Base-by-base conservation (phyloP, 257 asterid genomes). In the Datura wrightii region DNA sequence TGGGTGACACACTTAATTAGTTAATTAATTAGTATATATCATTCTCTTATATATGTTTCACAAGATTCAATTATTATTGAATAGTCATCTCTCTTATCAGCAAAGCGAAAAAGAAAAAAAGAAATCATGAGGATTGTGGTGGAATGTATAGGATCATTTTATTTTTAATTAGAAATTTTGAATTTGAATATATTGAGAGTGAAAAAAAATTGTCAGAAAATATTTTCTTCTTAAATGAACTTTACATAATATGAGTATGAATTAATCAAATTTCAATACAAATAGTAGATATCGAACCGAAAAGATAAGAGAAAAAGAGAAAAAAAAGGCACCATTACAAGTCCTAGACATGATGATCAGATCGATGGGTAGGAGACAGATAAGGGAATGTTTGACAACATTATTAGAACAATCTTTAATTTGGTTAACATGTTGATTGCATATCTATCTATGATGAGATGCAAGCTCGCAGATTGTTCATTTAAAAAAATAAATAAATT, bases 281-380 rank as follows among this genome's bases (percentile, higher is more conserved):
- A 5, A 6, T 31, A 63, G 2, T 0, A 63, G 9, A 63, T 1
- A 63, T 7, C 0, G 4, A 2, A 2, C 4, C 1, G 0, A 31
- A 63, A 13, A 4, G n/a, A n/a, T n/a, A 13, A 14, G 2, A 13
- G 4, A 65, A 65, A 3, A 52, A 10, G 10, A 52, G 3, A 52
- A 6, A 0, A 16, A 72, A 0, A n/a, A 14, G 39, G 10, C 24
- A 48, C 1, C 62, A 76, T 3, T 50, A 31, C 52, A 76, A 76
- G 82, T 76, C 82, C 82, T 76, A 14, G 9, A 34, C 82, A 76
- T 52, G 82, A 76, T 76, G 63, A 74, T 74, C 41, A 50, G 62
- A 14, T 31, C 7, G 31, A 76, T 76, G 2, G 82, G 46, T 7
- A 50, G 82, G 82, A 50, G 63, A 76, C 82, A 76, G 62, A 76